A percentile compares a stretch with the other conserved stretches of the same genome.
Conservation (phyloP, 495 filamentous ascomycete genomes). For the Letharia lupina region DNA sequence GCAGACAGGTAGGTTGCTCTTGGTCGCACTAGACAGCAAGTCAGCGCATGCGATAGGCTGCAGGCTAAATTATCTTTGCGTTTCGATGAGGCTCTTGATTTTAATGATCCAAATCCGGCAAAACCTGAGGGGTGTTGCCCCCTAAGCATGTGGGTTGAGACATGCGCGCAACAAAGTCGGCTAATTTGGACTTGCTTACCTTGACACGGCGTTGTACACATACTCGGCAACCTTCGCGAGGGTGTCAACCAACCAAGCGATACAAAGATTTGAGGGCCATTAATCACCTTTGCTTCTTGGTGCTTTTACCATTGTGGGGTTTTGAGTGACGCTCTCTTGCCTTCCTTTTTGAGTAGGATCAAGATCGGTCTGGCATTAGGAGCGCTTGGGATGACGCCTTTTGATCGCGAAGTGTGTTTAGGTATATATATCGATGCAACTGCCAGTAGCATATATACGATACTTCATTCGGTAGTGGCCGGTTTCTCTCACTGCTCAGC, state of each 20-base stretch:
- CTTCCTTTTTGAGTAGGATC: too few relatives aligned
- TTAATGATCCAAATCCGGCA: neutral
- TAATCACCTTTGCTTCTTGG: slow-evolving; percentile 31
- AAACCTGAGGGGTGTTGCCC: neutral
- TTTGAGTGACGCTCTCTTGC: neutral
- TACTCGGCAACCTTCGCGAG: slow-evolving; percentile 29
- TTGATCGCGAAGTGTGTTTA: neutral
- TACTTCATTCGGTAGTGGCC: neutral
- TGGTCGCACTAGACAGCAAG: slow-evolving; percentile 28
- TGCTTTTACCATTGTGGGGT: slow-evolving; percentile 29
- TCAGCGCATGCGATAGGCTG: neutral
- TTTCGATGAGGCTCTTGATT: neutral
- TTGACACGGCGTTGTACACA: slow-evolving; percentile 30
- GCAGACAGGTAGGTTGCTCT: slow-evolving; percentile 28
- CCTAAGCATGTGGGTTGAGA: neutral
- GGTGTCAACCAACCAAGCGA: neutral
- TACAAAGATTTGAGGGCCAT: too few relatives aligned
- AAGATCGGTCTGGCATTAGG: neutral
- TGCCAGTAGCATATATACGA: neutral
- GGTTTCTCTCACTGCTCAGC: neutral
- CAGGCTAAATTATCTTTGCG: neutral
- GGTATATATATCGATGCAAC: neutral
- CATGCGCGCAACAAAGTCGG: neutral
- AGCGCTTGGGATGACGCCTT: neutral
- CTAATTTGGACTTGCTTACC: neutral